A percentile compares a stretch with the other conserved stretches of the same genome.
Conservation (phyloP, 768 basidiomycete genomes). For the Hygrocybe punicea region DNA sequence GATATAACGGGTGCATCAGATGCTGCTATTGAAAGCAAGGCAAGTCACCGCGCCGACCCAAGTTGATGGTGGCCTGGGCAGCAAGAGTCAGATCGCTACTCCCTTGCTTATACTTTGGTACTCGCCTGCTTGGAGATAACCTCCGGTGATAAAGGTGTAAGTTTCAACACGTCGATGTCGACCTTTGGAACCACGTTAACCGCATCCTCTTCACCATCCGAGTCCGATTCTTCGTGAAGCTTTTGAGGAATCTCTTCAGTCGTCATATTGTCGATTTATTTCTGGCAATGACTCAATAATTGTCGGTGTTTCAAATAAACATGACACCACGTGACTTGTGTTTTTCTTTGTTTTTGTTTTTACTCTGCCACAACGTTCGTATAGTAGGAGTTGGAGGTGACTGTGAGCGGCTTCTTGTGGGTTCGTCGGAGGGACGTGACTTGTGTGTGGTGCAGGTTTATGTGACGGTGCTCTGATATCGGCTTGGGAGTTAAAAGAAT, state of each 20-base stretch:
- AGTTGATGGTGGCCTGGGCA: constrained; percentile 87
- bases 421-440: too few species aligned
- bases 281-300: too few species aligned
- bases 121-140: constrained; percentile 89
- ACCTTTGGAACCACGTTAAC: constrained; percentile 60
- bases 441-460: too few species aligned
- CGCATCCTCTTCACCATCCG: constrained; percentile 67
- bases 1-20: not conserved
- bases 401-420: too few species aligned
- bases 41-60: constrained; percentile 51
- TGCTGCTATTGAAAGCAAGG: not conserved
- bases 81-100: constrained; percentile 8
- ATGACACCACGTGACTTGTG: too few species aligned
- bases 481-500: too few species aligned
- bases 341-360: too few species aligned
- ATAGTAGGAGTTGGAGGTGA: too few species aligned
- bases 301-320: too few species aligned
- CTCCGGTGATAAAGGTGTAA: constrained; percentile 85
- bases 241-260: not conserved
- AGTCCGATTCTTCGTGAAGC: constrained; percentile 48
- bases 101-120: not conserved
- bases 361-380: too few species aligned
- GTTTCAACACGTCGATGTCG: constrained; percentile 74
- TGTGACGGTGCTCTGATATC: too few species aligned
- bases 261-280: too few species aligned